Evolutionary conservation across 2,329 filamentous ascomycete species (phyloP).

Genomic region (Nigrograna mackinnonii): DNA sequence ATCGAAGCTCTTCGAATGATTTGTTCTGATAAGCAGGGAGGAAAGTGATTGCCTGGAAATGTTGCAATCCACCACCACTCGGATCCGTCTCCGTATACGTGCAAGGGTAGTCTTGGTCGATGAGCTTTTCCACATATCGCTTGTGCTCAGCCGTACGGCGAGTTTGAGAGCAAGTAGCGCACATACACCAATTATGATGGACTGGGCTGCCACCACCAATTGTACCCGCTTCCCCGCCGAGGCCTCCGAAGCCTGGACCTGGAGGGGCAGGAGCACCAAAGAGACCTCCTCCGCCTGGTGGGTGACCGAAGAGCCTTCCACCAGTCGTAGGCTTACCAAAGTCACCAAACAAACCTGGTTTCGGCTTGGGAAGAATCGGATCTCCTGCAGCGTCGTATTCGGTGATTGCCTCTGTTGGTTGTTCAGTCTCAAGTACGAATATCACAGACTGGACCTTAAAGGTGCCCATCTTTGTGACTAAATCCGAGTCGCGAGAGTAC

Average conservation of each 20-base stretch:
- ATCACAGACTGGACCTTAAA: slow-evolving; percentile 13
- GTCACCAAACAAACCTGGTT: not conserved
- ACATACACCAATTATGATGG: not conserved
- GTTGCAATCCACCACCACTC: slow-evolving; percentile 1
- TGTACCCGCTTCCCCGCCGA: not conserved
- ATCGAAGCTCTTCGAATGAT: slow-evolving; percentile 21
- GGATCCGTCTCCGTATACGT: slow-evolving; percentile 3
- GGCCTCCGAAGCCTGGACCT: slow-evolving; percentile 1
- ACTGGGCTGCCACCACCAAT: not conserved
- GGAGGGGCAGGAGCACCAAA: not conserved
- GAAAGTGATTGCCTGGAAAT: slow-evolving; percentile 15
- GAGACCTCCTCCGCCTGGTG: slow-evolving; percentile 2
- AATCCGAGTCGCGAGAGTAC: slow-evolving; percentile 5
- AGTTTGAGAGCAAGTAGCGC: not conserved
- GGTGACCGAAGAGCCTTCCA: not conserved
- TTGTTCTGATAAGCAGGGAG: slow-evolving; percentile 3
- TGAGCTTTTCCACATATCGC: slow-evolving; percentile 1
- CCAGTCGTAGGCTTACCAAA: not conserved
- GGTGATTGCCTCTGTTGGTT: slow-evolving; percentile 1
- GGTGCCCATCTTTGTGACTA: slow-evolving; percentile 17
- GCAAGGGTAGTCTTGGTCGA: slow-evolving; percentile 10
- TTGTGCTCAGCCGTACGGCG: not conserved
- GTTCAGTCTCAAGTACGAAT: slow-evolving; percentile 12
- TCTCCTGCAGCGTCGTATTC: not conserved
- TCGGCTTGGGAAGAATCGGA: not conserved